Base-by-base conservation (phyloP, 148 eudicot genomes). In the Vaccinium macrocarpon region DNA sequence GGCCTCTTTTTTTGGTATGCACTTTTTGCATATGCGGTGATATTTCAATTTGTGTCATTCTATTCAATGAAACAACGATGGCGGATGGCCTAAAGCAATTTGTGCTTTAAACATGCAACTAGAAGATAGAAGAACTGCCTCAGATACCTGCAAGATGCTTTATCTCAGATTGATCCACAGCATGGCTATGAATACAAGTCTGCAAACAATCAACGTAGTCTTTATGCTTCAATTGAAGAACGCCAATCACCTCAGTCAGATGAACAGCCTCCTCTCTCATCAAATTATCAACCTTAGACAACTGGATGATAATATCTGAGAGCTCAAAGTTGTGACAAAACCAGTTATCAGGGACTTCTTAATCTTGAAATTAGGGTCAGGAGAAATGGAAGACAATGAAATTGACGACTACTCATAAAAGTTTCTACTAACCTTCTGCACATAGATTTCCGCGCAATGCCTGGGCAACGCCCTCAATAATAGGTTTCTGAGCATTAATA, bases 151-250 rank as follows among this genome's bases (percentile, higher is more conserved):
- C 68, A 79, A 97, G 88, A 61, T 81, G 92, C 78, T 90, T 92
- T 48, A 93, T 92, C 91, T 95, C 95, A 73, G 92, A 84, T 84
- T 93, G 95, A 88, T 95, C 96, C 72, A 87, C 90, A n/a, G 95
- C 73, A 82, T 93, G 91, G 79, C 86, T 87, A 79, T 82, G 85
- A 82, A 86, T 82, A 83, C 88, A 93, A 48, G 84, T 78, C 86
- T 93, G 93, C 82, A 95, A 88, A 81, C 79, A 87, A 81, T 90
- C 93, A 80, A 88, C 87, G 82, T 93, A 97, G 74, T 89, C 91
- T 81, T 87, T 87, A 77, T 95, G 98, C 90, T 95, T 97, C 87
- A 84, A 90, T 72, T 90, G 90, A 82, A 97, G 94, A 87, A 87
- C 84, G 87, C 89, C 90, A 83, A 95, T 91, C 80, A 90, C 91